Evolutionary conservation across 257 asterid genomes (phyloP), one percentile per base, ranked within the genome.

Genomic region (Mitragyna speciosa): DNA sequence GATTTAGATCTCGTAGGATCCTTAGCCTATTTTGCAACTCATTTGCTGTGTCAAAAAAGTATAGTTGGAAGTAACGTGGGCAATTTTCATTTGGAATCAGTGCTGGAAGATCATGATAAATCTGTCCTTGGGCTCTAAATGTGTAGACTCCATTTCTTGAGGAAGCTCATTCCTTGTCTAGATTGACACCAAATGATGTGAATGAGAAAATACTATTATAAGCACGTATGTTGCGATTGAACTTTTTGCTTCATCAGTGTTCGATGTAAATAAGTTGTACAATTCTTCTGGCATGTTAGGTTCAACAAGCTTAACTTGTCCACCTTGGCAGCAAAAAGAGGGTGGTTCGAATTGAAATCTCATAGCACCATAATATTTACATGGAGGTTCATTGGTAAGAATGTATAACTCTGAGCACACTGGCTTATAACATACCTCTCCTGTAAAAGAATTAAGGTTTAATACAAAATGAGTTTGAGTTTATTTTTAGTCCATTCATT

Each of bases 61-160:
- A 68, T 6, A 68, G 45, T 24, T 28, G 47, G 3, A 68, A 68
- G 19, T 30, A 68, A 19, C 71, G 20, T 66, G 43, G 71, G 15
- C 71, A 17, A 31, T 68, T 68, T 28, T 47, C 31, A 16, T 49
- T 17, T 12, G 39, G 76, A 17, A 14, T 72, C 30, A 72, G 59
- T 22, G 20, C 0, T 36, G 61, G 36, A 43, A 72, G 64, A 28
- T 72, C 76, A 48, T 72, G 64, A 12, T 72, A 49, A 2, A 72
- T 17, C 45, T 72, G 76, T 6, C 76, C 61, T 45, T 72, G 19
- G 15, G 56, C 76, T 7, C 31, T 48, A 72, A 72, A 72, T 72
- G 76, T 72, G 3, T 72, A 72, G 5, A 72, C 61, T 24, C 20
- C 33, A 36, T 72, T 43, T 47, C 61, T 72, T 19, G 61, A 72